A percentile compares a stretch with the other conserved stretches of the same genome.
Evolutionary conservation across 129 eudicot species (phyloP).

Genomic region (Pulicaria dysenterica): DNA sequence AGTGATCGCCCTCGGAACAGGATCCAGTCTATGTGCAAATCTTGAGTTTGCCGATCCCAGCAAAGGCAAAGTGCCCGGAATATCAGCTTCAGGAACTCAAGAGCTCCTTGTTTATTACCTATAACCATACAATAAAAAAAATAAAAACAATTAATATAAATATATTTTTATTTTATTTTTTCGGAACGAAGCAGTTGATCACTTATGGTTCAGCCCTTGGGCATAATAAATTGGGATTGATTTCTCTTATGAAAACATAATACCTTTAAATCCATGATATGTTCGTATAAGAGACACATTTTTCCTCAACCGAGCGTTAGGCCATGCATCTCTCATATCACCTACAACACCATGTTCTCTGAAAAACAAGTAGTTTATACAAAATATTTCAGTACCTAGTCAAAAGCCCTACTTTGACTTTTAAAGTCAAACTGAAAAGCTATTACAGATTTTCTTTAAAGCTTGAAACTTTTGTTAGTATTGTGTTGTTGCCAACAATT

Average conservation of each 20-base stretch:
- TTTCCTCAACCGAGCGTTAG: slow-evolving; percentile 91
- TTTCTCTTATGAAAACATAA: not conserved
- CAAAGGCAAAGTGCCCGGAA: slow-evolving; percentile 95
- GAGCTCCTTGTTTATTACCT: slow-evolving; percentile 93
- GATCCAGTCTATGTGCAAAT: slow-evolving; percentile 90
- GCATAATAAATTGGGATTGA: not conserved
- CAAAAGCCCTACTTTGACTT: slow-evolving; percentile 22
- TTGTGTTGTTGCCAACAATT: slow-evolving; percentile 10
- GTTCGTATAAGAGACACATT: slow-evolving; percentile 84
- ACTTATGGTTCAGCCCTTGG: not conserved
- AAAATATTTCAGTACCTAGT: slow-evolving; percentile 12
- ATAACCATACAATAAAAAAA: not conserved
- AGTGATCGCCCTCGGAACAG: slow-evolving; percentile 81
- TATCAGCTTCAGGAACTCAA: slow-evolving; percentile 80
- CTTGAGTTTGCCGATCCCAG: slow-evolving; percentile 99
- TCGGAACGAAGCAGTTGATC: no score
- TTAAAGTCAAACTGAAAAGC: not conserved
- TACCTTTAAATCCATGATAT: slow-evolving; percentile 96
- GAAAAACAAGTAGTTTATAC: slow-evolving; percentile 3
- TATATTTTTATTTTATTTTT: not conserved
- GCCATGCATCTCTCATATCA: slow-evolving; percentile 99
- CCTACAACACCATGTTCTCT: slow-evolving; percentile 98
- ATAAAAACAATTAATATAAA: not conserved
- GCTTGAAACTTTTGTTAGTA: not conserved
- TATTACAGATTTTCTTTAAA: not conserved